Conservation (phyloP, 2,329 filamentous ascomycete genomes). For the Dactylellina cionopaga region DNA sequence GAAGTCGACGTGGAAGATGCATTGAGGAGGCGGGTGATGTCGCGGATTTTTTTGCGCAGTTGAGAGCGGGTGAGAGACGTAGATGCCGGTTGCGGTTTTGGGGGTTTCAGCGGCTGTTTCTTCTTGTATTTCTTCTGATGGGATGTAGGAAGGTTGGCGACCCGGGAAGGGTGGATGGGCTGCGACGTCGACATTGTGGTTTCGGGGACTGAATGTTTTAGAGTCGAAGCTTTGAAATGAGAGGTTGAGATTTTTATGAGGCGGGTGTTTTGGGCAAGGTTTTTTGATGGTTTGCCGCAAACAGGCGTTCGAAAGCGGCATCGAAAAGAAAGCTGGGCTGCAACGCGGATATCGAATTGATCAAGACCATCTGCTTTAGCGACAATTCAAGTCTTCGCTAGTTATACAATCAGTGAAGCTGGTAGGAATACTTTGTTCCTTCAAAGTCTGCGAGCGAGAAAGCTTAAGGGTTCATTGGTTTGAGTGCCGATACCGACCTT, state of each 20-base stretch:
- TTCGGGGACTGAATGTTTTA: too few species aligned
- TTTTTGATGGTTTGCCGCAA: constrained; percentile 7
- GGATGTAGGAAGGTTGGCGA: constrained; percentile 39
- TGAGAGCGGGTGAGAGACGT: constrained; percentile 64
- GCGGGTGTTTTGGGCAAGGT: not conserved
- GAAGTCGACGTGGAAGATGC: constrained; percentile 62
- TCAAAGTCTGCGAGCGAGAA: too few species aligned
- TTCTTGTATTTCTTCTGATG: constrained; percentile 25
- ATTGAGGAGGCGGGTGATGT: constrained; percentile 73
- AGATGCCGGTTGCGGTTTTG: constrained; percentile 46
- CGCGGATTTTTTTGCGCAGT: constrained; percentile 76
- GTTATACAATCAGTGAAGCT: too few species aligned
- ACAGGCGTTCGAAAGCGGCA: constrained; percentile 30
- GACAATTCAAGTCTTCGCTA: too few species aligned
- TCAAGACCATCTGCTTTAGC: too few species aligned
- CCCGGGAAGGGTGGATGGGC: constrained; percentile 37
- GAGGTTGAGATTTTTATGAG: constrained; percentile 12
- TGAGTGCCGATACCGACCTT: not conserved
- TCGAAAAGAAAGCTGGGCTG: too few species aligned
- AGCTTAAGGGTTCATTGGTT: not conserved
- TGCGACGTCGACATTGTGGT: constrained; percentile 16
- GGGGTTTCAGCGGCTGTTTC: constrained; percentile 28
- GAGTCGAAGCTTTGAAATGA: too few species aligned
- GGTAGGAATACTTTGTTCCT: too few species aligned
- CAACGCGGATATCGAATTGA: constrained; percentile 4